Base-by-base conservation (phyloP, 306 rosid genomes). In the Vachellia collinsii region DNA sequence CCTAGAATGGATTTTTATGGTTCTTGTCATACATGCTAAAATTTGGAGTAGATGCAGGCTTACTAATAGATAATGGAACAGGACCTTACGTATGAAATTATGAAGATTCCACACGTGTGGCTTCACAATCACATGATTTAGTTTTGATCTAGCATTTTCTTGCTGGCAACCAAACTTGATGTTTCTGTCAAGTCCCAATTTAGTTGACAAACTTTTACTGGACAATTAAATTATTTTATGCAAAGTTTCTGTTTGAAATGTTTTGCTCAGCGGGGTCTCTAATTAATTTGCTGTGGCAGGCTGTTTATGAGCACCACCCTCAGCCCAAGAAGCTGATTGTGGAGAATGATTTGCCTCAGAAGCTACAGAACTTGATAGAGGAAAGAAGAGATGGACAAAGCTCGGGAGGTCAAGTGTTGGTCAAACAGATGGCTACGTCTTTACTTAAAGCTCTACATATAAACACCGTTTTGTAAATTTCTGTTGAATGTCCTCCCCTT, bases 341-440 rank as follows among this genome's bases (percentile, higher is more conserved):
- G 83, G 99, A 96, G 90, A 93, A 96, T 72, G 99, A 96, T 85
- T 80, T 96, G 75, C 99, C 99, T 16, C 94, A 90, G 63, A 96
- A 96, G 83, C 99, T 96, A 81, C 97, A 92, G 86, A 93, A 85
- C 86, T 83, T 96, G 63, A 96, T 96, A 58, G 99, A 95, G 77
- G 99, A 96, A 80, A 87, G 98, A 62, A 89, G 99, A 85, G 99
- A 92, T 72, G 98, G 99, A 25, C 99, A 96, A 73, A 82, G 91
- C 59, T 89, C 90, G 4, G 95, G 95, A 6, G 92, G 95, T 36
- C 95, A 91, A 79, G 99, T 96, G 62, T 84, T 96, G 94, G 99
- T 96, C 79, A 96, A 96, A 82, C 99, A 96, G 88, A 96, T 96
- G 98, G 99, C 99, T 37, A 96, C 99, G 29, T 93, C 98, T 20